Conservation (phyloP, 2,329 filamentous ascomycete genomes). For the Corinectria fuckeliana region DNA sequence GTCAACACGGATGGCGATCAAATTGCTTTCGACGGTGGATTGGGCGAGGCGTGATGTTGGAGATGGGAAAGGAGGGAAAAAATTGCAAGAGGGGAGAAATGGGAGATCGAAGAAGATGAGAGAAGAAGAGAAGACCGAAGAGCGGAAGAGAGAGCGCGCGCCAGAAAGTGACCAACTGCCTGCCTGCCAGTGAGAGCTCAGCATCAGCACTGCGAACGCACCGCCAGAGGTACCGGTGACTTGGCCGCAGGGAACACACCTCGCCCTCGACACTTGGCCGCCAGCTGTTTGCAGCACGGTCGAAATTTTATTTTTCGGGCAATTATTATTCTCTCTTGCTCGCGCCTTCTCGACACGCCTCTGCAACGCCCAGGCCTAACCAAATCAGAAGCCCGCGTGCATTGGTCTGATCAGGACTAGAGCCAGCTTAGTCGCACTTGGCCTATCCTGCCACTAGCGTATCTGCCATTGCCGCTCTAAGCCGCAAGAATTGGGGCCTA, state of each 20-base stretch:
- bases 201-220: constrained; percentile 21
- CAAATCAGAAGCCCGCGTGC: constrained; percentile 11
- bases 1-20: constrained; percentile 8
- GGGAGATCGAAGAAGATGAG: constrained; percentile 31
- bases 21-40: constrained; percentile 13
- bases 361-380: constrained; percentile 6
- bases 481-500: constrained; percentile 33
- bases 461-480: constrained; percentile 40
- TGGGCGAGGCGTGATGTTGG: constrained; percentile 25
- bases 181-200: constrained; percentile 26
- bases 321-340: constrained; percentile 25
- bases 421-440: constrained; percentile 28
- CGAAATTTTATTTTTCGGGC: constrained; percentile 24
- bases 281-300: constrained; percentile 36
- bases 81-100: constrained; percentile 27
- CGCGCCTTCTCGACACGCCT: constrained; percentile 20
- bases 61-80: constrained; percentile 29
- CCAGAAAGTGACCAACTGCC: constrained; percentile 19
- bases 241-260: constrained; percentile 29
- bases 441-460: constrained; percentile 32
- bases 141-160: constrained; percentile 25
- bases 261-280: constrained; percentile 32
- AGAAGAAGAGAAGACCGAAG: constrained; percentile 32
- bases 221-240: constrained; percentile 29
- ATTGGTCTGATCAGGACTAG: constrained; percentile 36